Percentiles rank a stretch among this genome's conserved stretches.
Evolutionary conservation across 2,329 filamentous ascomycete species (phyloP).

Genomic region (Corynespora cassiicola): DNA sequence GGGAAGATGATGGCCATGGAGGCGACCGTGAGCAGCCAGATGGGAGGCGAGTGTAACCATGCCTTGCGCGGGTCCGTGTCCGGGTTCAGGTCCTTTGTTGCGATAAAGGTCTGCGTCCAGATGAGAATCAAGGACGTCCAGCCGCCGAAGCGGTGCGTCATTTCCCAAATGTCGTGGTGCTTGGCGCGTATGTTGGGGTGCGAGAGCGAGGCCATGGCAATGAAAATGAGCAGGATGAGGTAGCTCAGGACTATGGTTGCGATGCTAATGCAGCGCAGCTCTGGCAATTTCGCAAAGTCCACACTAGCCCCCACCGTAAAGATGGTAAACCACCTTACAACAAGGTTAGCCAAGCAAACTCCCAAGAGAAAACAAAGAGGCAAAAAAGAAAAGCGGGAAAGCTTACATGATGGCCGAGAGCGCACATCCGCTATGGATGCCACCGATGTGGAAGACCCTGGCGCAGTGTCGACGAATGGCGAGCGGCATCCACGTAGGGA

Average conservation of each 20-base stretch:
- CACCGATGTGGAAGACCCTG: constrained; percentile 45
- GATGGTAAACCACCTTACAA: constrained; percentile 58
- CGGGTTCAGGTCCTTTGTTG: constrained; percentile 29
- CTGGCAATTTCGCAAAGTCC: constrained; percentile 33
- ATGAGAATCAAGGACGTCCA: constrained; percentile 45
- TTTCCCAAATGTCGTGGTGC: constrained; percentile 44
- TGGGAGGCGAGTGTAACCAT: constrained; percentile 38
- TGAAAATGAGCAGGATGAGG: constrained; percentile 34
- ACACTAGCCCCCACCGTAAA: constrained; percentile 47
- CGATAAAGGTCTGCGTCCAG: constrained; percentile 39
- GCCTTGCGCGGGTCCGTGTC: constrained; percentile 24
- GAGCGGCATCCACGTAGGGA: constrained; percentile 38
- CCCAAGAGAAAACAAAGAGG: too few relatives aligned
- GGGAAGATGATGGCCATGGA: constrained; percentile 74
- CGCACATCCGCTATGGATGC: constrained; percentile 45
- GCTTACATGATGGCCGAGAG: constrained; percentile 37
- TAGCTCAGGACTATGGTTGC: constrained; percentile 37
- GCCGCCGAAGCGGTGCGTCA: constrained; percentile 45
- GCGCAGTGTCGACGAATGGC: constrained; percentile 39
- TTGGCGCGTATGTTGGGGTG: constrained; percentile 37
- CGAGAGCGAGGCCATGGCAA: constrained; percentile 36
- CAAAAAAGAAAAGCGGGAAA: too few relatives aligned
- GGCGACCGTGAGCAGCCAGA: constrained; percentile 74
- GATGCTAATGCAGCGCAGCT: constrained; percentile 21
- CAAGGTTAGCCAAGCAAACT: too few relatives aligned